Percentiles rank a stretch among this genome's conserved stretches.
phyloP scores from a whole-genome alignment of 305 asterid species.

The Fraxinus xanthoxyloides region DNA sequence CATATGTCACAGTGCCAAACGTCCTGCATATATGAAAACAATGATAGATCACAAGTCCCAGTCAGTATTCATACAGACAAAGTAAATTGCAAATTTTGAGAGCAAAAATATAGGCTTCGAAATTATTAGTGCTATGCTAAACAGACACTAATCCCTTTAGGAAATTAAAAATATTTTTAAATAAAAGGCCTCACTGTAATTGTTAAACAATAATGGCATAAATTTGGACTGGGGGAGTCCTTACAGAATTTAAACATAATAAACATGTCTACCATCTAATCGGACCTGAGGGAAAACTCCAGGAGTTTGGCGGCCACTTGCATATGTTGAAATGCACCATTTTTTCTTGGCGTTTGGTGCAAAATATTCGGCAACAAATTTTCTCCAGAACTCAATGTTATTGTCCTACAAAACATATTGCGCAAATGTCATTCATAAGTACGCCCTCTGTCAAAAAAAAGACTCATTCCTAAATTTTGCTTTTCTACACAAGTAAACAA shows the following conservation, averaged over 20 bases:
- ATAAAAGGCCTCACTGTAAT: conserved; percentile 1
- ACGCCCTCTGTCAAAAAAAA: conserved; percentile 5
- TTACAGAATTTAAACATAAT: conserved; percentile 17
- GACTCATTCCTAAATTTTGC: not conserved
- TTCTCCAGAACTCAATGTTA: conserved; percentile 76
- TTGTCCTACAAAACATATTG: conserved; percentile 55
- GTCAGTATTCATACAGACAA: not conserved
- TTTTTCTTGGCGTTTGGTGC: conserved; percentile 77
- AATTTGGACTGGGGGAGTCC: conserved; percentile 18
- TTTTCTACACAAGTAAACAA: conserved; percentile 4
- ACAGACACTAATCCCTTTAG: conserved; percentile 14
- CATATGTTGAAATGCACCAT: conserved; percentile 84
- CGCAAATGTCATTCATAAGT: conserved; percentile 16
- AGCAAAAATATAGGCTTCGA: not conserved
- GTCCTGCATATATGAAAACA: conserved; percentile 46
- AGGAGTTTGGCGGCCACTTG: conserved; percentile 72
- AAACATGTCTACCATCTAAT: conserved; percentile 18
- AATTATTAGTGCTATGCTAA: not conserved
- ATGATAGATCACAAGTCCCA: not conserved
- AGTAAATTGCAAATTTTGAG: not conserved
- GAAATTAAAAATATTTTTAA: conserved; percentile 2
- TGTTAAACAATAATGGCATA: conserved; percentile 20
- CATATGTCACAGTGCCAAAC: conserved; percentile 86
- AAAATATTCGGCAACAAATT: conserved; percentile 68
- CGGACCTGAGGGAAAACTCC: conserved; percentile 81